Conservation (phyloP, 345 rosid genomes). For the Lepidium didymum region DNA sequence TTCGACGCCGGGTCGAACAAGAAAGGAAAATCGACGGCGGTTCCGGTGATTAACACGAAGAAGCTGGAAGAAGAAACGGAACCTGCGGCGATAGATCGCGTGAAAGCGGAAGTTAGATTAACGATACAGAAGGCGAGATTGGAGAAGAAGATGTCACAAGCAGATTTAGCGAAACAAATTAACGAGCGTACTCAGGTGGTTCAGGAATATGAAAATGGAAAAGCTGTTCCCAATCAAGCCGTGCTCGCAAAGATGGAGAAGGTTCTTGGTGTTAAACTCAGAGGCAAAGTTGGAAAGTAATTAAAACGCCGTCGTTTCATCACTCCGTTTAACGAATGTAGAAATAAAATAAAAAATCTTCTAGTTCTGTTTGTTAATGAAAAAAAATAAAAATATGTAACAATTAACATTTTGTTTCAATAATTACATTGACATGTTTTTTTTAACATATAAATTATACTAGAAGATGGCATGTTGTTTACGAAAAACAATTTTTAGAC, state of each 20-base stretch:
- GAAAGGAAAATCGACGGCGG: conserved; percentile 35
- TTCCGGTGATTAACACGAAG: conserved; percentile 39
- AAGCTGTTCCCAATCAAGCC: conserved; percentile 69
- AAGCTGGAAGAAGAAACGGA: conserved; percentile 65
- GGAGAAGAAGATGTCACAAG: conserved; percentile 78
- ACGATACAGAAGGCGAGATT: conserved; percentile 60
- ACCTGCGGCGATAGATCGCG: conserved; percentile 52
- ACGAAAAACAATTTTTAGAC: no score
- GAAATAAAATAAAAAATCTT: background rate
- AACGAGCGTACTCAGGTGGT: conserved; percentile 74
- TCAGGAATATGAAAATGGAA: conserved; percentile 84
- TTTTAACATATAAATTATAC: no score
- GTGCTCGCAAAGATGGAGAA: conserved; percentile 80
- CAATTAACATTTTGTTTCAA: no score
- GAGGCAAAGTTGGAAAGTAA: conserved; percentile 52
- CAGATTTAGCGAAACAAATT: conserved; percentile 69
- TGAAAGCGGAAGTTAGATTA: conserved; percentile 55
- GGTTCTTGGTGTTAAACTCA: conserved; percentile 63
- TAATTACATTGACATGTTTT: no score
- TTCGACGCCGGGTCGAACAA: conserved; percentile 65
- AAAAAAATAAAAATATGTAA: no score
- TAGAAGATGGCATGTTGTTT: no score
- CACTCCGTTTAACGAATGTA: background rate
- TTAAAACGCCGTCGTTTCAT: background rate
- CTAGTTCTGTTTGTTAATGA: no score